These are phyloP conservation scores for Wickerhamiella brachini DNA, from an alignment of 805 yeast species.

Conservation along the genomic window DNA sequence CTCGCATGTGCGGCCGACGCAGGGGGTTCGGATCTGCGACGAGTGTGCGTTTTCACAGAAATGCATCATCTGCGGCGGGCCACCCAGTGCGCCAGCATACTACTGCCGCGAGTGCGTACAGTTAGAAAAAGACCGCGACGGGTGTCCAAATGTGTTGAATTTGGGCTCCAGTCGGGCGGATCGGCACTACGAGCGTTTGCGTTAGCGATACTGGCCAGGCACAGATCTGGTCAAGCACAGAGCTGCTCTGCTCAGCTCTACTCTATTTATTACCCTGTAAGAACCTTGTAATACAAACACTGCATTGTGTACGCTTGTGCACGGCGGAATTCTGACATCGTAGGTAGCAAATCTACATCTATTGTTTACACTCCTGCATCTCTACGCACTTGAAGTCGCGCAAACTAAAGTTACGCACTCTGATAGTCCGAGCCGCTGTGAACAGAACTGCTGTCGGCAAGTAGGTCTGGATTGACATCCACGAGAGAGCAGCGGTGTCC, in stretches of 20 bases:
- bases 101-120: conserved; percentile 79
- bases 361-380: too few relatives aligned
- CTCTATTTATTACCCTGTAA: too few relatives aligned
- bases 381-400: too few relatives aligned
- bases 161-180: conserved; percentile 56
- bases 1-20: conserved; percentile 60
- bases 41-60: conserved; percentile 71
- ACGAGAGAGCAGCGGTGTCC: conserved; percentile 24
- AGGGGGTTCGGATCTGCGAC: conserved; percentile 61
- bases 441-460: neutral
- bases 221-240: too few relatives aligned
- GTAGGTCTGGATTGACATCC: conserved; percentile 22
- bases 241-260: too few relatives aligned
- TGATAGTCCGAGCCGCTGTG: conserved; percentile 28
- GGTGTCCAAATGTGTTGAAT: conserved; percentile 77
- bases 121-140: conserved; percentile 72
- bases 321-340: too few relatives aligned
- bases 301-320: too few relatives aligned
- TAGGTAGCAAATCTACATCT: too few relatives aligned
- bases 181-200: neutral
- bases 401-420: conserved; percentile 34
- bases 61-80: conserved; percentile 68
- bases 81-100: conserved; percentile 54
- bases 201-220: too few relatives aligned
- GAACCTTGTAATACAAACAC: too few relatives aligned